phyloP scores from a whole-genome alignment of 139 green algal genomes.

The Haematococcus sp. region DNA sequence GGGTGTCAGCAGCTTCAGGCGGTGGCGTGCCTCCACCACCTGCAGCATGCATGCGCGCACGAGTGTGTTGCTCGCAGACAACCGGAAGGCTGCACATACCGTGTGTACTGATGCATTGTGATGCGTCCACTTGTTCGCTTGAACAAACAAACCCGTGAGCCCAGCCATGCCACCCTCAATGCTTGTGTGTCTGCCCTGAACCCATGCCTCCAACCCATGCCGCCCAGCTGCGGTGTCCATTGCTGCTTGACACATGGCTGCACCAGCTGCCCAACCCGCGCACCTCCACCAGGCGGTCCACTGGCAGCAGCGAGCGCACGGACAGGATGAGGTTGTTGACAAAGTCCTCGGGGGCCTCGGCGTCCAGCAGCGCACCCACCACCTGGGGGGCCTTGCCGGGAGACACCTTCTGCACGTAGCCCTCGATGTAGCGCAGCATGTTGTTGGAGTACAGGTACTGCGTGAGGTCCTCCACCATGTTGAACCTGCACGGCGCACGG shows the following conservation, averaged over 20 bases:
- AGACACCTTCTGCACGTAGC: constrained; percentile 97
- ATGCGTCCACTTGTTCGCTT: too few relatives aligned
- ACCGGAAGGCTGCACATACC: constrained; percentile 59
- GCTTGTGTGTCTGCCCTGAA: too few relatives aligned
- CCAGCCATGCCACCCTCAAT: too few relatives aligned
- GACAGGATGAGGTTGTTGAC: constrained; percentile 98
- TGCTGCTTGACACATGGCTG: too few relatives aligned
- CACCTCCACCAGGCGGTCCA: constrained; percentile 72
- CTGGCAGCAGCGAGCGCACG: constrained; percentile 82
- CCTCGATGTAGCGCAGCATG: constrained; percentile 95
- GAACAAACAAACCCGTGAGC: too few relatives aligned
- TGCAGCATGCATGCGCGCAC: constrained; percentile 59
- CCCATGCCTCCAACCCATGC: too few relatives aligned
- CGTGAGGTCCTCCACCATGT: constrained; percentile 95
- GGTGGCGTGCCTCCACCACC: constrained; percentile 84
- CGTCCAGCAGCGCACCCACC: constrained; percentile 95
- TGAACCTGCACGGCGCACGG: constrained; percentile 69
- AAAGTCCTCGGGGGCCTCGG: constrained; percentile 93
- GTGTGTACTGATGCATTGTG: neutral
- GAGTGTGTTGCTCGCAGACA: too few relatives aligned
- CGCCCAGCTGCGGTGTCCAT: too few relatives aligned
- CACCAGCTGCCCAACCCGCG: too few relatives aligned
- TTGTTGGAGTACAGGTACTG: constrained; percentile 85
- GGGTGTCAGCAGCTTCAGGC: constrained; percentile 92
- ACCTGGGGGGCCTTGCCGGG: constrained; percentile 73